These are phyloP conservation scores for Saccharomycopsis hybrid DNA, from an alignment of 1,139 yeast genomes.

Conservation along the genomic window DNA sequence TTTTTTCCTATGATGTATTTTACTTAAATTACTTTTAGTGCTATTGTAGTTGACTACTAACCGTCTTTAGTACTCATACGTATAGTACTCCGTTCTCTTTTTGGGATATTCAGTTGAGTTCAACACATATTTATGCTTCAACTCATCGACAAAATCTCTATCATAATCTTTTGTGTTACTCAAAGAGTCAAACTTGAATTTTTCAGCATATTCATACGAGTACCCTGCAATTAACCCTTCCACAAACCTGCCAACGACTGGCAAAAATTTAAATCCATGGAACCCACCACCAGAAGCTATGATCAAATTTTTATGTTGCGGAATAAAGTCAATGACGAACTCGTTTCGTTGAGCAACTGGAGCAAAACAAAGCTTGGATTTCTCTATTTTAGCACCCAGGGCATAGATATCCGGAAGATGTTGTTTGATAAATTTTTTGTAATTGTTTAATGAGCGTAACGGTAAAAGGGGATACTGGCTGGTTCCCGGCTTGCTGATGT, in stretches of 20 bases:
- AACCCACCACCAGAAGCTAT: slow-evolving; percentile 44
- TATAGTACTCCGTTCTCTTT: neutral
- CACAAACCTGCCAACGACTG: slow-evolving; percentile 32
- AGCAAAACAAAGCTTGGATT: slow-evolving; percentile 39
- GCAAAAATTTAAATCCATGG: slow-evolving; percentile 38
- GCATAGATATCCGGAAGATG: slow-evolving; percentile 9
- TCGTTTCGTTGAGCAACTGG: slow-evolving; percentile 40
- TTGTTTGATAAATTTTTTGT: slow-evolving; percentile 9
- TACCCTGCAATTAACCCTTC: slow-evolving; percentile 6
- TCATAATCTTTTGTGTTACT: neutral
- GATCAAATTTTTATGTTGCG: slow-evolving; percentile 28
- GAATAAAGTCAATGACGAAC: slow-evolving; percentile 38
- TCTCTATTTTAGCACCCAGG: slow-evolving; percentile 4
- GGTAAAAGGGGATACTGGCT: slow-evolving; percentile 22
- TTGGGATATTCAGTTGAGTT: neutral
- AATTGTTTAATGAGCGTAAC: slow-evolving; percentile 31
- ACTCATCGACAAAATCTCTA: neutral
- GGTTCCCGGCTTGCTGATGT: slow-evolving; percentile 3
- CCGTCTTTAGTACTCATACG: no score
- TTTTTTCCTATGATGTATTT: no score
- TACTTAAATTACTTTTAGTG: no score
- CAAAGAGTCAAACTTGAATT: slow-evolving; percentile 1
- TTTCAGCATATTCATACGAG: slow-evolving; percentile 3
- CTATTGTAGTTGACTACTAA: no score
- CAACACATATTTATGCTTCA: neutral